Evolutionary conservation across 164 flowering plant genomes (phyloP).

Genomic region (Vitis riparia): DNA sequence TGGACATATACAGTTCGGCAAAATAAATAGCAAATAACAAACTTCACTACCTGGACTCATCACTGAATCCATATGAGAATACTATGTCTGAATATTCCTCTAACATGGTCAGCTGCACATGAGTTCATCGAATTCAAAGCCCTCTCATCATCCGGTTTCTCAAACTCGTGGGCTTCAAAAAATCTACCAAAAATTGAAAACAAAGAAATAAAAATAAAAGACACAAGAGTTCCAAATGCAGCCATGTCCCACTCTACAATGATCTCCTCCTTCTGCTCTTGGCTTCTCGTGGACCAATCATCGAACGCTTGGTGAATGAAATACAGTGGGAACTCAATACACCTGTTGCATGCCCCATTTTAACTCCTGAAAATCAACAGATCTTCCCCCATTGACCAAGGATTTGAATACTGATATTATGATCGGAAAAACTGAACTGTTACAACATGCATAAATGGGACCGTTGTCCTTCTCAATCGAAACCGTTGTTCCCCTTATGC

Average conservation of each 20-base stretch:
- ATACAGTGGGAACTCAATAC: no score
- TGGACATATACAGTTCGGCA: neutral
- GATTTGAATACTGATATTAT: no score
- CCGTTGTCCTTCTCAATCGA: no score
- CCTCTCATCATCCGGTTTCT: constrained; percentile 36
- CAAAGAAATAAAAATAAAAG: neutral
- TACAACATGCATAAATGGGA: no score
- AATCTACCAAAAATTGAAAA: constrained; percentile 17
- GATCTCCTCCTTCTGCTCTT: neutral
- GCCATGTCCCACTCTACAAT: constrained; percentile 26
- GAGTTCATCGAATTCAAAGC: constrained; percentile 41
- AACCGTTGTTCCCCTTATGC: no score
- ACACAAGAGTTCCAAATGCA: neutral
- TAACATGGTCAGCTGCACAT: constrained; percentile 24
- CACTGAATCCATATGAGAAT: constrained; percentile 38
- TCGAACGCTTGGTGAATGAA: neutral
- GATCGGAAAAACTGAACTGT: no score
- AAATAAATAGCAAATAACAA: neutral
- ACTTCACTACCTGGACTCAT: constrained; percentile 33
- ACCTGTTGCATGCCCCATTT: no score
- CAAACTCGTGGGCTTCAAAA: constrained; percentile 33
- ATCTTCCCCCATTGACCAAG: no score
- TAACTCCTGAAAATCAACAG: no score
- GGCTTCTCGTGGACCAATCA: neutral
- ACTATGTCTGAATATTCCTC: constrained; percentile 40